Evolutionary conservation across 2,329 filamentous ascomycete genomes (phyloP), one percentile per base, ranked within the genome.

Genomic region (Simplicillium aogashimaense): DNA sequence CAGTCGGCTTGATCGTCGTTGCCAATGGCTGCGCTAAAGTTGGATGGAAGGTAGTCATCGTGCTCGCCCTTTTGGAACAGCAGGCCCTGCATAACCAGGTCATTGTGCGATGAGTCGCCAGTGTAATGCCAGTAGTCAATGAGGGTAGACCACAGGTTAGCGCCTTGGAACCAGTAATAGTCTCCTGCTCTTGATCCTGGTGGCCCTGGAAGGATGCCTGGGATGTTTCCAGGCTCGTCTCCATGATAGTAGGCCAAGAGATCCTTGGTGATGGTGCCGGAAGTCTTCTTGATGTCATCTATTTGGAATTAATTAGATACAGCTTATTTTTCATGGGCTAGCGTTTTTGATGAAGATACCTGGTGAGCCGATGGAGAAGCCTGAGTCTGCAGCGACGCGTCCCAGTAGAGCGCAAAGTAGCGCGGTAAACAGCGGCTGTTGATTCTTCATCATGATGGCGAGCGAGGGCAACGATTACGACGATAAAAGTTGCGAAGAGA

Each of bases 1-100:
- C 84, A 88, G 59, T 87, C 86, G 2, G 80, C 77, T 57, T 83
- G 79, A 50, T 83, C 79, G 47, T 84, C 79, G 56, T 82, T 83
- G 45, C 76, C 77, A 34, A 66, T 52, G 1, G 64, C 65, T 18
- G 60, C 56, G 11, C 70, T 72, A 53, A 76, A 71, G 53, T 78
- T 78, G 7, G 51, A 47, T 1, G 78, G 78, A 74, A 78, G 76
- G 54, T 67, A 80, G 54, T 80, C 68, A 20, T 53, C 47, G 45
- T 72, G 64, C 18, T 66, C 61, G 29, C 74, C 72, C 16, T 62
- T 64, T 52, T 81, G 77, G 50, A 72, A 70, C 10, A 71, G 51
- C 49, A 81, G 50, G 2, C 68, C 77, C 51, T 77, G 63, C 3
- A 58, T 66, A 2, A 70, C 69, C 28, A 74, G 62, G 15, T 65